Conservation (phyloP, 106 monocot genomes). For the Acorus gramineus region DNA sequence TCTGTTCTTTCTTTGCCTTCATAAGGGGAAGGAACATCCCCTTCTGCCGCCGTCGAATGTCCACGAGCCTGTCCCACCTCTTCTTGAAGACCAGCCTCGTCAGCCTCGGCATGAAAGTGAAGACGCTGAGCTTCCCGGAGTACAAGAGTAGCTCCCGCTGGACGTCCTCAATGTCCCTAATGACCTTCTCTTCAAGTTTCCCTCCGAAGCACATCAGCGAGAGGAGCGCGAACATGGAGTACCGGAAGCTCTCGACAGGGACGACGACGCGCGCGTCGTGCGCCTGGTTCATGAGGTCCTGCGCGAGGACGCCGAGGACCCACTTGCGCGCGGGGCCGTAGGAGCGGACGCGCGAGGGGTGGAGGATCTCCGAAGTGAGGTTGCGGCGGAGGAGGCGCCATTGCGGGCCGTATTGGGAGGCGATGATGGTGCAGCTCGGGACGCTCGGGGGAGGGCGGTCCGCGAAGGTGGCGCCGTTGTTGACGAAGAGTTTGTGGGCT, state of each 20-base stretch:
- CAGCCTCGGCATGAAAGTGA: constrained; percentile 3
- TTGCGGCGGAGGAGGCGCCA: constrained; percentile 10
- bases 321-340: neutral
- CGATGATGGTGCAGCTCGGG: neutral
- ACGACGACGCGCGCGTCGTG: neutral
- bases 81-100: neutral
- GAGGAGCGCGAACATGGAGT: no score
- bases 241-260: neutral
- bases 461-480: constrained; percentile 4
- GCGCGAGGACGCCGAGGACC: constrained; percentile 2
- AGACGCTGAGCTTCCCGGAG: neutral
- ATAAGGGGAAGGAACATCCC: constrained; percentile 21
- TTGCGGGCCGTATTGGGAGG: neutral
- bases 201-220: no score
- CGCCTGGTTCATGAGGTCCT: neutral
- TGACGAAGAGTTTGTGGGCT: constrained; percentile 17
- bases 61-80: neutral
- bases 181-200: neutral
- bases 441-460: constrained; percentile 4
- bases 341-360: neutral
- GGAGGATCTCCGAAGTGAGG: constrained; percentile 7
- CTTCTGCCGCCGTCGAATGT: constrained; percentile 6
- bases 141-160: neutral
- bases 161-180: neutral
- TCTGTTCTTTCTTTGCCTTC: no score